phyloP scores from a whole-genome alignment of 1,284 basidiomycete genomes.

The Cerrena zonata region DNA sequence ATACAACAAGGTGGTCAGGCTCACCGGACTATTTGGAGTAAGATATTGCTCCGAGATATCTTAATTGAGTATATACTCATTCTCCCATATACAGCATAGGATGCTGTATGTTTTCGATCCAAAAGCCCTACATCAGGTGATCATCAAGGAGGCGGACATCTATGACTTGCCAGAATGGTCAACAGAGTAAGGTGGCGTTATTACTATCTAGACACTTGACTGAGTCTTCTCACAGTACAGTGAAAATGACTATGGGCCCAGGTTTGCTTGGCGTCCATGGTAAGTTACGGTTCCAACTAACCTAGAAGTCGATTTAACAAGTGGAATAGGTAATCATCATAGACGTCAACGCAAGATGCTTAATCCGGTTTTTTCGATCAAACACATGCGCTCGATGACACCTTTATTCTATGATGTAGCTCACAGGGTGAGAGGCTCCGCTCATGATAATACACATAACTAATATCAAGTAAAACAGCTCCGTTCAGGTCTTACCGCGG shows the following conservation, averaged over 20 bases:
- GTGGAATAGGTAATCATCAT: neutral
- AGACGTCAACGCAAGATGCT: slow-evolving; percentile 3
- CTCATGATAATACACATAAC: neutral
- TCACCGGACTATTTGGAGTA: neutral
- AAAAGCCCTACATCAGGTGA: neutral
- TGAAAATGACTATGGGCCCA: neutral
- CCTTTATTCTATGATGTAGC: slow-evolving; percentile 5
- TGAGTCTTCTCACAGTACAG: slow-evolving; percentile 1
- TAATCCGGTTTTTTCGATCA: slow-evolving; percentile 5
- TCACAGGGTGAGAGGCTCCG: slow-evolving; percentile 1
- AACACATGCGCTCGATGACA: slow-evolving; percentile 1
- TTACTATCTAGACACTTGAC: slow-evolving; percentile 5
- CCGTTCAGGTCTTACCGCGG: neutral
- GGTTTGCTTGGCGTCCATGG: neutral
- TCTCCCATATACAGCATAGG: neutral
- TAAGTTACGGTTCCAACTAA: neutral
- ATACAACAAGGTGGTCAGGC: neutral
- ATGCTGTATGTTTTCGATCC: neutral
- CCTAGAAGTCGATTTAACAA: neutral
- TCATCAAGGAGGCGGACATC: neutral
- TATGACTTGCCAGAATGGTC: neutral
- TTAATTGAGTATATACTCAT: neutral
- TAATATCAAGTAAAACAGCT: neutral
- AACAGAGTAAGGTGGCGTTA: neutral
- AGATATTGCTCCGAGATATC: neutral